Evolutionary conservation across 2,329 filamentous ascomycete genomes (phyloP).

Genomic region (Arthrobotrys musiformis): DNA sequence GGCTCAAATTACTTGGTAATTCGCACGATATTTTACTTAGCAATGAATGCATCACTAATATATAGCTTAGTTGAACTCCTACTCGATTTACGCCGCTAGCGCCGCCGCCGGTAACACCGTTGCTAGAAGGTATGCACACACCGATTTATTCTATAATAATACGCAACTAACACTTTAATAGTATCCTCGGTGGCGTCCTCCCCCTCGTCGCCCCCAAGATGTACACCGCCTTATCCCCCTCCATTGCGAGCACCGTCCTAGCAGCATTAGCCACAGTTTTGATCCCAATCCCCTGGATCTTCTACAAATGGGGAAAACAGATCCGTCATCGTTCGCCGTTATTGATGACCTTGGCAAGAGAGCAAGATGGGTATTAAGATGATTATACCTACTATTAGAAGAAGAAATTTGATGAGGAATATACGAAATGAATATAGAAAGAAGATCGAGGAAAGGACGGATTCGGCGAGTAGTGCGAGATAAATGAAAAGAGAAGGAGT

Average conservation of each 20-base stretch:
- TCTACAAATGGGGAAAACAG: conserved; percentile 72
- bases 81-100: conserved; percentile 83
- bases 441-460: too few species aligned
- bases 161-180: too few species aligned
- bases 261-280: conserved; percentile 77
- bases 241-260: conserved; percentile 62
- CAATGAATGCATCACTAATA: neutral
- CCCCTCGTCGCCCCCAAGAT: conserved; percentile 79
- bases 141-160: too few species aligned
- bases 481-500: too few species aligned
- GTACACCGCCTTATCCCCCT: conserved; percentile 74
- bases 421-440: neutral
- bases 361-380: conserved; percentile 57
- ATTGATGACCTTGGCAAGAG: conserved; percentile 62
- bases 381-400: too few species aligned
- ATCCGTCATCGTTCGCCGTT: conserved; percentile 69
- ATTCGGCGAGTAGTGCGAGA: too few species aligned
- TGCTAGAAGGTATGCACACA: conserved; percentile 68
- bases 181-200: conserved; percentile 78
- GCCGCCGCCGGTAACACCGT: conserved; percentile 84
- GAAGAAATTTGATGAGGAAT: neutral
- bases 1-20: conserved; percentile 79
- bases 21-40: neutral
- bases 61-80: conserved; percentile 67
- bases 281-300: conserved; percentile 82